These are phyloP conservation scores for Fonsecaea multimorphosa DNA, from an alignment of 2,329 filamentous ascomycete species.

Conservation along the genomic window DNA sequence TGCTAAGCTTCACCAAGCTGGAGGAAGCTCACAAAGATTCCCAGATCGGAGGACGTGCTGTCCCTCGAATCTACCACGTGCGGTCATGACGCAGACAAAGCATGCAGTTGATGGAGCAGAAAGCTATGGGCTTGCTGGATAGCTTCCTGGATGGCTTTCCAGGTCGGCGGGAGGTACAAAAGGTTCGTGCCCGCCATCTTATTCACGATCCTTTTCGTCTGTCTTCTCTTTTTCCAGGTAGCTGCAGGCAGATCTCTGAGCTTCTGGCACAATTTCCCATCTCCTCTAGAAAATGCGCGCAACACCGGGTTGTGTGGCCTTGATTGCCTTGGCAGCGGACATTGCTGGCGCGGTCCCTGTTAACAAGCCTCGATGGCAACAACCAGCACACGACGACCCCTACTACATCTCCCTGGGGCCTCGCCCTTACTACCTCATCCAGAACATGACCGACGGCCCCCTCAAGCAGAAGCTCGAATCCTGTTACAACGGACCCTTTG, in stretches of 20 bases:
- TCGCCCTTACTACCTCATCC: constrained; percentile 68
- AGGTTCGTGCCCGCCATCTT: background rate
- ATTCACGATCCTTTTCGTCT: background rate
- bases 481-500: constrained; percentile 63
- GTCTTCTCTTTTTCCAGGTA: constrained; percentile 12
- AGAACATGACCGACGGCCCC: constrained; percentile 65
- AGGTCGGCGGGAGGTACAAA: constrained; percentile 22
- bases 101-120: constrained; percentile 12
- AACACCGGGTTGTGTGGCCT: constrained; percentile 23
- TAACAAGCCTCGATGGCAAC: constrained; percentile 15
- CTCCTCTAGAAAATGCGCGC: constrained; percentile 22
- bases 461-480: constrained; percentile 66
- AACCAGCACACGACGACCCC: constrained; percentile 25
- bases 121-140: constrained; percentile 10
- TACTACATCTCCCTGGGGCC: constrained; percentile 64
- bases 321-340: constrained; percentile 24
- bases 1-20: constrained; percentile 3
- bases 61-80: constrained; percentile 28
- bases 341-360: constrained; percentile 25
- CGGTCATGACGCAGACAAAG: background rate
- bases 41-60: constrained; percentile 5
- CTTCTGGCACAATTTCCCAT: background rate
- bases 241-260: constrained; percentile 1
- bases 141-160: constrained; percentile 2
- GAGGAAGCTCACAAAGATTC: constrained; percentile 7